Percentiles rank a stretch among this genome's conserved stretches.
phyloP scores from a whole-genome alignment of 179 eudicot species.

The Corrigiola litoralis region DNA sequence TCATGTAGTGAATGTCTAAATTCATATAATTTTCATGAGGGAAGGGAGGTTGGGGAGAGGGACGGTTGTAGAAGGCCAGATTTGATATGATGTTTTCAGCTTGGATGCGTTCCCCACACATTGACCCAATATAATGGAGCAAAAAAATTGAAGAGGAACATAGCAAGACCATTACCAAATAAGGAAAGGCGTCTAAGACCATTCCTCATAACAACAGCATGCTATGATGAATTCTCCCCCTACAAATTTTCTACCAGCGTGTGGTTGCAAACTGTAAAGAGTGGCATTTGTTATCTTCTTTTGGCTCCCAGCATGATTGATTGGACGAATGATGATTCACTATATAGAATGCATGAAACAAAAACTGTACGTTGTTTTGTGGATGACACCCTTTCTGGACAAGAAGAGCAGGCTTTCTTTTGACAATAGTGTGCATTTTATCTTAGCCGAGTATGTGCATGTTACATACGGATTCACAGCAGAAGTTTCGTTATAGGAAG shows the following conservation, averaged over 20 bases:
- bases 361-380: neutral
- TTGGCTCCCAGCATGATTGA: no score
- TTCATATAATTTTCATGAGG: neutral
- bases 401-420: neutral
- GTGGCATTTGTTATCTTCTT: no score
- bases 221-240: neutral
- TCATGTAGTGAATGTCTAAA: neutral
- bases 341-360: neutral
- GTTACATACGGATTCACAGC: neutral
- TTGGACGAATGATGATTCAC: neutral
- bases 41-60: neutral
- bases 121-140: slow-evolving; percentile 10
- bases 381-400: neutral
- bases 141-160: neutral
- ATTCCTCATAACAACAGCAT: slow-evolving; percentile 14
- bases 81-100: neutral
- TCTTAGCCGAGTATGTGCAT: neutral
- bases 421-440: neutral
- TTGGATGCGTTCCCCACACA: slow-evolving; percentile 10
- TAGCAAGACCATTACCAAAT: slow-evolving; percentile 8
- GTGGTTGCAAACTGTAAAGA: slow-evolving; percentile 4
- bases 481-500: neutral
- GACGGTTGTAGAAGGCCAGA: neutral
- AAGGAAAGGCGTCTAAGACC: slow-evolving; percentile 22
- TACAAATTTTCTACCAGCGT: neutral